phyloP scores from a whole-genome alignment of 495 filamentous ascomycete species.

The Penicillium antarcticum region DNA sequence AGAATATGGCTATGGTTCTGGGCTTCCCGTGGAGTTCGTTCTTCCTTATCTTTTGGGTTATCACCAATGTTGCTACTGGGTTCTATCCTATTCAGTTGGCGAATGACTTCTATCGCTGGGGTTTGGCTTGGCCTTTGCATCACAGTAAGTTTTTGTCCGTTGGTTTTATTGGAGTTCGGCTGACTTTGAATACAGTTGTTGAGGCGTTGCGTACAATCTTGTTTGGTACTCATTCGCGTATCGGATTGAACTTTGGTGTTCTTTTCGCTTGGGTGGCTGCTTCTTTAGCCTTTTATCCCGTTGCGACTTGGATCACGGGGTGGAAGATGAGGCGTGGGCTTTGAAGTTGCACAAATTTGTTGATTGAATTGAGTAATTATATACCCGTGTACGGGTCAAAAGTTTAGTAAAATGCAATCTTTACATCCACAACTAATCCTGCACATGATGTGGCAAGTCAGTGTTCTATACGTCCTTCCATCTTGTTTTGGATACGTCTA shows the following conservation, averaged over 20 bases:
- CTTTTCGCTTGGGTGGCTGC: slow-evolving; percentile 59
- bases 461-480: too few species aligned
- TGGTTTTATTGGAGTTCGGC: background rate
- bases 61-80: slow-evolving; percentile 62
- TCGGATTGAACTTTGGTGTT: slow-evolving; percentile 64
- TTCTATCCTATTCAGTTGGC: slow-evolving; percentile 63
- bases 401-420: background rate
- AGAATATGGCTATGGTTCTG: slow-evolving; percentile 70
- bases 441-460: too few species aligned
- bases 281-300: slow-evolving; percentile 56
- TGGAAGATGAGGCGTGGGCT: slow-evolving; percentile 50
- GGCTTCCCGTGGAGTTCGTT: slow-evolving; percentile 65
- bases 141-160: slow-evolving; percentile 36
- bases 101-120: slow-evolving; percentile 62
- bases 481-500: too few species aligned
- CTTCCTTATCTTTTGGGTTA: slow-evolving; percentile 76
- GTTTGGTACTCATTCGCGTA: slow-evolving; percentile 59
- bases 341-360: background rate
- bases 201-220: slow-evolving; percentile 59
- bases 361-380: background rate
- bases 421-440: too few species aligned
- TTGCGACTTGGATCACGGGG: slow-evolving; percentile 56
- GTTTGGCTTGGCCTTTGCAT: slow-evolving; percentile 72
- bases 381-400: background rate
- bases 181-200: slow-evolving; percentile 43